Conservation (phyloP, 2,329 filamentous ascomycete genomes). For the Rhexocercosporidium sp. region DNA sequence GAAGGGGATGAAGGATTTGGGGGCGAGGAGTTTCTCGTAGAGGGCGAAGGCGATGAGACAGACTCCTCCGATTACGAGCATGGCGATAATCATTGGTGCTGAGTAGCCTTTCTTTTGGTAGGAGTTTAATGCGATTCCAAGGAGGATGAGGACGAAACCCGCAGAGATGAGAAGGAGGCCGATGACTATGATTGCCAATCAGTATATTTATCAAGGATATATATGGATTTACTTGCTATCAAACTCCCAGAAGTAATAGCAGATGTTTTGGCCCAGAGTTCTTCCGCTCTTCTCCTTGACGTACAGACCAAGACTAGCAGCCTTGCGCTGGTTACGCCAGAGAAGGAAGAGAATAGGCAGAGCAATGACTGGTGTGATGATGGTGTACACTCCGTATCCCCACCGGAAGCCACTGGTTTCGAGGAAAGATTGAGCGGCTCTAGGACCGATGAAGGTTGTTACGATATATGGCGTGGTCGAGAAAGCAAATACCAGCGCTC, state of each 20-base stretch:
- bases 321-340: conserved; percentile 61
- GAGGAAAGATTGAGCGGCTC: conserved; percentile 60
- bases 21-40: conserved; percentile 63
- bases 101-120: conserved; percentile 35
- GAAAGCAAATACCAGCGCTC: conserved; percentile 59
- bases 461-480: conserved; percentile 68
- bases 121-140: conserved; percentile 66
- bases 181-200: conserved; percentile 46
- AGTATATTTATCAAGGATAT: not conserved
- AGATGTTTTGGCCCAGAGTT: conserved; percentile 51
- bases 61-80: conserved; percentile 61
- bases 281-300: conserved; percentile 49
- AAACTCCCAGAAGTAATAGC: conserved; percentile 63
- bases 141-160: conserved; percentile 69
- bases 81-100: conserved; percentile 49
- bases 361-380: conserved; percentile 65
- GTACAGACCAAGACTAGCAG: conserved; percentile 57
- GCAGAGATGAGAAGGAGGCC: conserved; percentile 65
- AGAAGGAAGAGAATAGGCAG: conserved; percentile 64
- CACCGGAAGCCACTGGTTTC: conserved; percentile 65
- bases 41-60: conserved; percentile 60
- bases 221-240: conserved; percentile 49
- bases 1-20: conserved; percentile 61
- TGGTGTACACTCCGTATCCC: conserved; percentile 70
- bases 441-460: conserved; percentile 67